phyloP scores from a whole-genome alignment of 2,329 filamentous ascomycete species.

The Aureobasidium melanogenum region DNA sequence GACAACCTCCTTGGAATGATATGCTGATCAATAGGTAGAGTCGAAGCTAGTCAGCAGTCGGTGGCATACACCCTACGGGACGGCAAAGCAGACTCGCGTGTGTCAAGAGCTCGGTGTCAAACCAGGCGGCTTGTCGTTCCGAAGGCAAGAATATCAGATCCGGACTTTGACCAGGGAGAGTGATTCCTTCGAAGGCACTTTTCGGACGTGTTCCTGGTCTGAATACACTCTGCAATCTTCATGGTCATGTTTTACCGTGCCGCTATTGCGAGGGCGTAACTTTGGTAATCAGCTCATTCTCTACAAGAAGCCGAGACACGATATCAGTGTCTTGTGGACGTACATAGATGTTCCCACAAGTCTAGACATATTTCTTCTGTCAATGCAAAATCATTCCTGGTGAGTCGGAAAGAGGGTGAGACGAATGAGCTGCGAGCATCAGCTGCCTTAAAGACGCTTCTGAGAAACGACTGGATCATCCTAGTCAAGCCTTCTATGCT shows the following conservation, averaged over 20 bases:
- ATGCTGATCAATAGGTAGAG: not conserved
- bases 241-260: no score
- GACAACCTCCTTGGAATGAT: not conserved
- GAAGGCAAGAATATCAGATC: no score
- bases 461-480: not conserved
- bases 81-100: no score
- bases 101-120: not conserved
- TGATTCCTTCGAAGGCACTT: no score
- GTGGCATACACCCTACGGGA: no score
- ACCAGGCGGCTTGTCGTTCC: not conserved
- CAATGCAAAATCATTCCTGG: not conserved
- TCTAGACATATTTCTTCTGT: not conserved
- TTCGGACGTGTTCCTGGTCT: no score
- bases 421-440: not conserved
- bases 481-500: not conserved
- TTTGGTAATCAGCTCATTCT: no score
- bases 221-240: no score
- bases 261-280: no score
- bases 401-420: not conserved
- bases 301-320: not conserved
- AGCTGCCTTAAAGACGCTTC: not conserved
- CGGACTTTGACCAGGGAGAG: no score
- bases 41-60: not conserved
- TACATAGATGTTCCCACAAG: not conserved
- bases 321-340: not conserved